phyloP scores from a whole-genome alignment of 495 filamentous ascomycete genomes.

The Aspergillus funiculosus region DNA sequence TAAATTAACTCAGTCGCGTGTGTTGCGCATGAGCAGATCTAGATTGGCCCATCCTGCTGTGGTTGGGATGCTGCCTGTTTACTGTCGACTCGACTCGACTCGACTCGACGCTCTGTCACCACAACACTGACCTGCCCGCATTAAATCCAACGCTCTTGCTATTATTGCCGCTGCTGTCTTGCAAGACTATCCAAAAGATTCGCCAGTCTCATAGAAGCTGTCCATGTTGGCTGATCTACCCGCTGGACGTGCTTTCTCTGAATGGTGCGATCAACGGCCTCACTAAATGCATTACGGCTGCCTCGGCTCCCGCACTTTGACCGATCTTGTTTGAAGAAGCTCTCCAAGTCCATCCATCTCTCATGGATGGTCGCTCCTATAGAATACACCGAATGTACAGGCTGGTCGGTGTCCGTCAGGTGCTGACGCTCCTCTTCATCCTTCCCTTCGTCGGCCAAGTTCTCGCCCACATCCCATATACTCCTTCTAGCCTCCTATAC shows the following conservation, averaged over 20 bases:
- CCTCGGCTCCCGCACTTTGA: constrained; percentile 8
- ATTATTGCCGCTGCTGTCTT: neutral
- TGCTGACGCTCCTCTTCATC: constrained; percentile 16
- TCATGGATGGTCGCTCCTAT: constrained; percentile 20
- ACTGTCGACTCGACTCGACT: neutral
- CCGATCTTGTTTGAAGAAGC: constrained; percentile 7
- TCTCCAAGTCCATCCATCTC: constrained; percentile 5
- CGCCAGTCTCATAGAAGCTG: neutral
- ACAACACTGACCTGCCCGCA: neutral
- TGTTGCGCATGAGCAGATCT: constrained; percentile 10
- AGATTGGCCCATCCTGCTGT: constrained; percentile 8
- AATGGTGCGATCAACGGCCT: constrained; percentile 16
- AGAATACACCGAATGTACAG: constrained; percentile 15
- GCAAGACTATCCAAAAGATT: neutral
- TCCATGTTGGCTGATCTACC: constrained; percentile 11
- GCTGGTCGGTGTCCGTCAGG: constrained; percentile 17
- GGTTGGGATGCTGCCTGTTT: constrained; percentile 16
- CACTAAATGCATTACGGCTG: constrained; percentile 16
- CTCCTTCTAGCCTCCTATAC: constrained; percentile 61
- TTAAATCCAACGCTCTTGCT: neutral
- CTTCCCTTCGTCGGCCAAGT: constrained; percentile 20
- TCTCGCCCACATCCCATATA: constrained; percentile 58
- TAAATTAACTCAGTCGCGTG: constrained; percentile 9
- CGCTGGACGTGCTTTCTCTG: constrained; percentile 11
- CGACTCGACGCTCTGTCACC: neutral